Base-by-base conservation (phyloP, 2,329 filamentous ascomycete genomes). In the Furcasterigmium furcatum region DNA sequence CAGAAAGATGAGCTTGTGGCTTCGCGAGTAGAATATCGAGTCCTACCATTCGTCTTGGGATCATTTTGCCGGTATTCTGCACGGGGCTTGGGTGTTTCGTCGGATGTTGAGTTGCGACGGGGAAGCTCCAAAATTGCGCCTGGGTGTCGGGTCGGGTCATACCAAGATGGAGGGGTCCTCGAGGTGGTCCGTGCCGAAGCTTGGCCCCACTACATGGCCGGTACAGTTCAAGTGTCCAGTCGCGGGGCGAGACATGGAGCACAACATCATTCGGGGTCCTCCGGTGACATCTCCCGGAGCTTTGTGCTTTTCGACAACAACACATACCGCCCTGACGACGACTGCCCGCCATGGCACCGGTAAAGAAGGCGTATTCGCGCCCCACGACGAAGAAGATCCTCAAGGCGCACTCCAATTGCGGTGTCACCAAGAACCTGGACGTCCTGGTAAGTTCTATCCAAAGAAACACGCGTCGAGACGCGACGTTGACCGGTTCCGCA, bases 311-410 rank as follows among this genome's bases (percentile, higher is more conserved):
- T 9, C 34, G 18, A 20, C 34, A 36, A 18, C 6, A 20, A 20
- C 6, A 16, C 7, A 19, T 16, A 18, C 6, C n/a, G n/a, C n/a
- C n/a, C 18, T 8, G 34, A 34, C 22, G 10, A 24, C 19, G 21
- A 22, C 7, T 35, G 6, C 21, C 22, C 46, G 55, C 42, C 10
- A 85, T 84, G 77, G 81, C 79, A 43, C 70, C 79, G 12, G 74
- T 81, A 19, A 84, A 85, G 59, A 92, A 90, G 56, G 74, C 88
- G 13, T 96, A 95, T 59, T 91, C 91, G 10, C 84, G 91, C 51
- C 84, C 82, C 16, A 94, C 88, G 0, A 76, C 96, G 56, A 94
- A 91, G 67, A 91, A 91, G 66, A 92, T 95, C 49, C 77, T 95
- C 58, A 96, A 95, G 68, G 90, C 89, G 16, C 90, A 95, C 65